Percentiles rank a stretch among this genome's conserved stretches.
Conservation (phyloP, 768 basidiomycete species). For the Naganishia randhawae region DNA sequence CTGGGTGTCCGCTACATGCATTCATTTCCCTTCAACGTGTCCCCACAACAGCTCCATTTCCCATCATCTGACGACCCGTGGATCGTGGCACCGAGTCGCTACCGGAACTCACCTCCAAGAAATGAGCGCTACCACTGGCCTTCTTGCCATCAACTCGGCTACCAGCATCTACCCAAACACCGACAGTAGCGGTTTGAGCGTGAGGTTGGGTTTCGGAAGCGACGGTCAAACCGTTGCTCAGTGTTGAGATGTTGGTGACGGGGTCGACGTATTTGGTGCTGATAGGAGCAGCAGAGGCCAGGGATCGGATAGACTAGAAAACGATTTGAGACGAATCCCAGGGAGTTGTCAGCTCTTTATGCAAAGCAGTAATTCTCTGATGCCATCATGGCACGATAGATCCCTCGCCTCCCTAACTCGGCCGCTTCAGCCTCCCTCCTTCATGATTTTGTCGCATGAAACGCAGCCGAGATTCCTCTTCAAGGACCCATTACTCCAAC, state of each 20-base stretch:
- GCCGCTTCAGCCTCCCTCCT: not conserved
- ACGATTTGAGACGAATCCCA: slow-evolving; percentile 16
- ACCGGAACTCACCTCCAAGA: slow-evolving; percentile 64
- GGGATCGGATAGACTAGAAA: slow-evolving; percentile 41
- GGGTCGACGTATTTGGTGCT: slow-evolving; percentile 55
- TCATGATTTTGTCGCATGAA: too few relatives aligned
- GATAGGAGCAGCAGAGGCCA: slow-evolving; percentile 50
- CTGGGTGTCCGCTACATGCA: not conserved
- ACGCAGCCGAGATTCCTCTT: too few relatives aligned
- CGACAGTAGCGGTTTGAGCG: slow-evolving; percentile 95
- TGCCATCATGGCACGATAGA: not conserved
- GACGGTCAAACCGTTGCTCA: slow-evolving; percentile 90
- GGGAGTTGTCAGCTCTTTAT: not conserved
- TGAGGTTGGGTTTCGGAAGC: slow-evolving; percentile 86
- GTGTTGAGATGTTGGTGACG: slow-evolving; percentile 82
- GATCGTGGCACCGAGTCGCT: not conserved
- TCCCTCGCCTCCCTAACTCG: not conserved
- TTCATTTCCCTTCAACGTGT: not conserved
- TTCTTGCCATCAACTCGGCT: slow-evolving; percentile 92
- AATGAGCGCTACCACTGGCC: slow-evolving; percentile 95
- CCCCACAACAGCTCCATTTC: not conserved
- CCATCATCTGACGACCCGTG: not conserved
- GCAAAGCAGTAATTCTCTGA: not conserved
- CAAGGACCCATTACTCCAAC: not conserved
- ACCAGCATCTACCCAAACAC: slow-evolving; percentile 98